Base-by-base conservation (phyloP, 441 rosid genomes). In the Pelargonium citronellum region DNA sequence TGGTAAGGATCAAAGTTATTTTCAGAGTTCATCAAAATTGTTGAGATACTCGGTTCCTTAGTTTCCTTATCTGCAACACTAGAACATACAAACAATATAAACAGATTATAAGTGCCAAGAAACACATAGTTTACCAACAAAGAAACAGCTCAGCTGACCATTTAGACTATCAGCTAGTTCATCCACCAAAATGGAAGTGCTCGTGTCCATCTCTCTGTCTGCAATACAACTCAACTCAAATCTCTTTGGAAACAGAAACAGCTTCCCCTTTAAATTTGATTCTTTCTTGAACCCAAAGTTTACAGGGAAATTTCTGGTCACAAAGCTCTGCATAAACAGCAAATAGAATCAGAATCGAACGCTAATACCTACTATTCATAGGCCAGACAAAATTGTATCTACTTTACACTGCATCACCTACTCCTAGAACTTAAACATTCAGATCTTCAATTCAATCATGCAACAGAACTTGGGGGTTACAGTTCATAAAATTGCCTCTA, bases 1-100 rank as follows among this genome's bases (percentile, higher is more conserved):
- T 76, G 82, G 77, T 77, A 89, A 53, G 97, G 96, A 80, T 91
- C 97, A 75, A 87, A 94, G 43, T 87, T 62, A 13, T 79, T 87
- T 73, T 90, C 90, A 43, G 81, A 73, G 70, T 89, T 87, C 88
- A 91, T 81, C 78, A 94, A 57, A 37, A 87, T 43, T 15, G 97
- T 94, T 8, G 97, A 81, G 55, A 94, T 66, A 68, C 92, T 76
- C 53, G 87, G 88, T 69, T 89, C 88, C 83, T 75, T 81, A 30
- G 74, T 69, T 24, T 80, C 79, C 24, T 73, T 19, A 67, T 81
- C 95, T 88, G 74, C 61, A 80, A 53, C 44, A 65, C 37, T 30
- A 30, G 37, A 30, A 30, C 37, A 30, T 30, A 30, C 37, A 30
- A 30, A 30, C 37, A 30, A 30, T 30, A 30, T 30, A 30, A 30